Percentiles rank a stretch among this genome's conserved stretches.
Evolutionary conservation across 257 asterid genomes (phyloP).

Genomic region (Petunia secreta): DNA sequence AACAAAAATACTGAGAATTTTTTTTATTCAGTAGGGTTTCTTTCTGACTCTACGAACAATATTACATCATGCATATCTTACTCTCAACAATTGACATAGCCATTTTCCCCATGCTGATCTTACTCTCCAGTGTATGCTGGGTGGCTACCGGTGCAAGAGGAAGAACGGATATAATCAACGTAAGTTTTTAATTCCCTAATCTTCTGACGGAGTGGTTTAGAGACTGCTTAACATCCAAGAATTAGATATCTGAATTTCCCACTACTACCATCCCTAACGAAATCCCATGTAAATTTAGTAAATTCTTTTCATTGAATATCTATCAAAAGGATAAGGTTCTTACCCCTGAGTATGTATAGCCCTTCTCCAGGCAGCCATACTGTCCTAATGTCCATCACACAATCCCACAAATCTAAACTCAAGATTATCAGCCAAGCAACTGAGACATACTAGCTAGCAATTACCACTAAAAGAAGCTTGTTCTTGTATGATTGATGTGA

Average conservation of each 20-base stretch:
- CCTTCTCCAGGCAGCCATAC: background rate
- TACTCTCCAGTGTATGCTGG: background rate
- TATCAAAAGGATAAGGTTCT: background rate
- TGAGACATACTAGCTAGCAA: constrained; percentile 11
- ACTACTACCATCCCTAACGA: background rate
- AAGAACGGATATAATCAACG: background rate
- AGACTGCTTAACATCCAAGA: background rate
- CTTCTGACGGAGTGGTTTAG: background rate
- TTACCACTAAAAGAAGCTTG: background rate
- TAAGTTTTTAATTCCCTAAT: background rate
- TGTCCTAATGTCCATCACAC: constrained; percentile 6
- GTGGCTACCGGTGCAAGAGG: background rate
- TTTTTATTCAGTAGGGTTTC: background rate
- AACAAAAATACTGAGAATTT: background rate
- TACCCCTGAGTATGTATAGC: background rate
- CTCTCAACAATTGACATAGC: background rate
- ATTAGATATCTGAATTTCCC: background rate
- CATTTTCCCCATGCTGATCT: background rate
- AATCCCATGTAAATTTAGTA: constrained; percentile 2
- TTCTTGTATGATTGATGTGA: background rate
- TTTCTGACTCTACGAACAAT: background rate
- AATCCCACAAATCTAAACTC: background rate
- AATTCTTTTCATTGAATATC: background rate
- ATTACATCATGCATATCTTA: background rate
- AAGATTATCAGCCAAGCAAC: background rate